A percentile compares a stretch with the other conserved stretches of the same genome.
Evolutionary conservation across 169 alveolate genomes (phyloP).

Genomic region (Plasmodium vivax): DNA sequence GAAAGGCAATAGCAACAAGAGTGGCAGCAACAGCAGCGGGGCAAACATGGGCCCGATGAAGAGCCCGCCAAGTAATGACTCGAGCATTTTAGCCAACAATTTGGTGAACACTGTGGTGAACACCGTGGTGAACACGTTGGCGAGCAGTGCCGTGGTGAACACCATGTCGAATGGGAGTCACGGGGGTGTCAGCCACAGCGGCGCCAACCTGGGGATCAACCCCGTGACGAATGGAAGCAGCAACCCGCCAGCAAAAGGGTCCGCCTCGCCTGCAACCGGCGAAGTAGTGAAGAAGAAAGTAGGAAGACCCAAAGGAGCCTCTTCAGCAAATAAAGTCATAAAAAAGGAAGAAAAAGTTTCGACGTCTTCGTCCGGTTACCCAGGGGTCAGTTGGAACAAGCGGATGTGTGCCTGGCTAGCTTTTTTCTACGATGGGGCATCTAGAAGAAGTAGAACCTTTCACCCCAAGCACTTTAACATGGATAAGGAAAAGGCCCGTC

Average conservation of each 20-base stretch:
- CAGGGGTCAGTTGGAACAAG: constrained; percentile 90
- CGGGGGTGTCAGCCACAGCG: not conserved
- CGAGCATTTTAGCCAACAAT: not conserved
- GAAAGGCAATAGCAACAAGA: not conserved
- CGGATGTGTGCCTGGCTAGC: constrained; percentile 91
- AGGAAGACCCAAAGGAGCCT: constrained; percentile 64
- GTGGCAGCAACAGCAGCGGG: not conserved
- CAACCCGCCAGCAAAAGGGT: not conserved
- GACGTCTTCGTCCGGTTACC: constrained; percentile 85
- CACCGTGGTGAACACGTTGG: not conserved
- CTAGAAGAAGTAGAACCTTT: constrained; percentile 87
- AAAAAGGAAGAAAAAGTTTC: constrained; percentile 73
- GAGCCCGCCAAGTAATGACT: not conserved
- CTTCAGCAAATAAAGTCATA: constrained; percentile 29
- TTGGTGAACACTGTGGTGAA: not conserved
- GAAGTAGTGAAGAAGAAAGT: constrained; percentile 36
- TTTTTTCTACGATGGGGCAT: constrained; percentile 85
- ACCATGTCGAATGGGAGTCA: not conserved
- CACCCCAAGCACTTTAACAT: constrained; percentile 87
- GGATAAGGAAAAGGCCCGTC: constrained; percentile 86
- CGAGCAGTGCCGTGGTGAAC: not conserved
- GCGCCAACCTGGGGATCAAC: not conserved
- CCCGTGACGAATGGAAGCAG: not conserved
- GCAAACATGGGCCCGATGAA: not conserved
- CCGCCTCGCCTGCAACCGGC: not conserved